Evolutionary conservation across 345 rosid species (phyloP), one percentile per base, ranked within the genome.

Genomic region (Mangifera indica): DNA sequence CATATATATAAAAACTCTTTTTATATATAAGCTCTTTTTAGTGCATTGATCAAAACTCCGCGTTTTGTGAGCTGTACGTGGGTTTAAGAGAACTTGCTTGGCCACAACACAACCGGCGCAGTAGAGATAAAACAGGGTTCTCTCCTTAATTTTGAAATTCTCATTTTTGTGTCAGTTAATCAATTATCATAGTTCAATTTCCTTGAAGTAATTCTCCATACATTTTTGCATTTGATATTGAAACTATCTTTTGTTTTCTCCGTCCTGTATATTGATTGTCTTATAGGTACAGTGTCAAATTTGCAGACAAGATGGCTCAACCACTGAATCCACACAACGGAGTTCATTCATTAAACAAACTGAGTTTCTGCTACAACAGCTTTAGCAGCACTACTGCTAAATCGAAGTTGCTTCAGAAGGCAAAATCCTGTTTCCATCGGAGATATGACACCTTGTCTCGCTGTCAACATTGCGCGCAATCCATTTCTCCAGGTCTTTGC

Each of bases 231-330:
- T n/a, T 37, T 37, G 9, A 37, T 5, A 37, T 37, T 37, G 42
- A 37, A 0, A 6, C 0, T 37, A 7, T 37, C 8, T 37, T 37
- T 37, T 7, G n/a, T 58, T 62, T 3, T 40, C n/a, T 42, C 12
- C 24, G 10, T 26, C 10, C 18, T n/a, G 10, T 12, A 25, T 22
- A 46, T 29, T 52, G 53, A 34, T 44, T 32, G 40, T n/a, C 40
- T 61, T 32, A 25, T 7, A 6, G 48, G 60, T 15, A 22, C 62
- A 6, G 48, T 67, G 32, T 25, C 51, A 55, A 22, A 7, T 53
- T 49, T 24, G 14, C 61, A 53, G 34, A 72, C 44, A 58, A 68
- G 66, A 87, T 87, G 87, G 67, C 48, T 78, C 81, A 63, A 29
- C 42, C 59, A 52, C 71, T 78, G 63, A 70, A 72, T 69, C 53